Base-by-base conservation (phyloP, 805 yeast species). In the Ogataea angusta region DNA sequence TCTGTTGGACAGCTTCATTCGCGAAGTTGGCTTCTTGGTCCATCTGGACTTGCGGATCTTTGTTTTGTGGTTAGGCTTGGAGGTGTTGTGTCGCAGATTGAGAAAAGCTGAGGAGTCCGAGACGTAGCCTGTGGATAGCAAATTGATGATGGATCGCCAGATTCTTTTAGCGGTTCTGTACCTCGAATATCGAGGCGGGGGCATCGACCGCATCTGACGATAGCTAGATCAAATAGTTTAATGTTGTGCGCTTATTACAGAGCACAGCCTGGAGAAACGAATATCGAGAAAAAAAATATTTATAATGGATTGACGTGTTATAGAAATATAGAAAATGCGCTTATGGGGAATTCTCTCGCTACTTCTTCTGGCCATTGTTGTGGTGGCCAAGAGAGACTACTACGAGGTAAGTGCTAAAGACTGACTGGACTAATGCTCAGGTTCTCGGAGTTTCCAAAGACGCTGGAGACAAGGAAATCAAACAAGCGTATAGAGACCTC, bases 401-500 rank as follows among this genome's bases (percentile, higher is more conserved):
- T 73, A 73, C 47, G 54, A 51, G 48, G 51, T 47, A 23, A 36
- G 51, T 47, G 6, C 2, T 21, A 13, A 12, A 21, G 34, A 19
- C 21, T 10, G 10, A 9, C 2, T 8, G 5, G n/a, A 16, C 38
- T 33, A 39, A 33, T 19, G 13, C 10, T 13, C 30, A 68, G 54
- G 72, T 89, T 6, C 69, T 91, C 9, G 97, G 95, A 0, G 73
- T 93, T 5, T 54, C 70, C 9, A 75, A 71, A 46, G 68, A 72
- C 50, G 95, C 96, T 0, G 72, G 73, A 37, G 96, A 87, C 17
- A 80, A 75, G 51, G 89, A 88, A 41, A 86, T 90, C 64, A 88
- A 86, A 59, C 75, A 80, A 38, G 96, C 96, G 0, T 90, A 90
- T 60, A 70, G 95, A 50, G 75, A 78, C 41, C 66, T 91, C 48